Conservation (phyloP, 257 asterid species). For the Mitragyna speciosa region DNA sequence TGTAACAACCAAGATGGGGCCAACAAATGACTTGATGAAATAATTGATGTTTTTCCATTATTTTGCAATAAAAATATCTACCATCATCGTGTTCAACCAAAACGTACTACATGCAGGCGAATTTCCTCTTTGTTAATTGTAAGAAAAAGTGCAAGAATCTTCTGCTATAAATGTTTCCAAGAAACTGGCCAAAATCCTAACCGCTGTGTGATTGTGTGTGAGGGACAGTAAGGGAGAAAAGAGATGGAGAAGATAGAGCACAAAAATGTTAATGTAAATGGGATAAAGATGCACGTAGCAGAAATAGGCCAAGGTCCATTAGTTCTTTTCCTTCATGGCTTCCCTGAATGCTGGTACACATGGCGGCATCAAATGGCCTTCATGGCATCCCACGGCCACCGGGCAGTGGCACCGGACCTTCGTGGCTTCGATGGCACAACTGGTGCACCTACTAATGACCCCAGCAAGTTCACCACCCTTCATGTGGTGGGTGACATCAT, state of each 20-base stretch:
- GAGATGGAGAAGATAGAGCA: constrained; percentile 55
- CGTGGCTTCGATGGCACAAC: constrained; percentile 75
- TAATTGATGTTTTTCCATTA: no score
- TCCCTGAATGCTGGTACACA: constrained; percentile 84
- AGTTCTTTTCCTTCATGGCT: constrained; percentile 80
- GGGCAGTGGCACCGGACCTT: constrained; percentile 76
- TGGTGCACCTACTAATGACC: constrained; percentile 44
- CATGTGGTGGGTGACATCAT: constrained; percentile 66
- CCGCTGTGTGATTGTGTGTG: background rate
- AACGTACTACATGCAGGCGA: no score
- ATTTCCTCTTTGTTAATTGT: no score
- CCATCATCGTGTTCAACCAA: background rate
- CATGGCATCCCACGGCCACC: constrained; percentile 58
- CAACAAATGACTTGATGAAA: no score
- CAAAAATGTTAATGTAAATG: constrained; percentile 42
- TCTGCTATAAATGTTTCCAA: background rate
- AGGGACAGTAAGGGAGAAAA: background rate
- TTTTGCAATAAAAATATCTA: no score
- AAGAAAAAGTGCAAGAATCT: no score
- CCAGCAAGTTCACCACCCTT: constrained; percentile 52
- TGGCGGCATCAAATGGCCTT: constrained; percentile 77
- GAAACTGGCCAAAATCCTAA: background rate
- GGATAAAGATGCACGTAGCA: constrained; percentile 61
- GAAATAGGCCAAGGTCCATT: constrained; percentile 66
- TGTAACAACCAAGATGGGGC: no score